Evolutionary conservation across 345 rosid genomes (phyloP), one percentile per base, ranked within the genome.

Genomic region (Euclidium syriacum): DNA sequence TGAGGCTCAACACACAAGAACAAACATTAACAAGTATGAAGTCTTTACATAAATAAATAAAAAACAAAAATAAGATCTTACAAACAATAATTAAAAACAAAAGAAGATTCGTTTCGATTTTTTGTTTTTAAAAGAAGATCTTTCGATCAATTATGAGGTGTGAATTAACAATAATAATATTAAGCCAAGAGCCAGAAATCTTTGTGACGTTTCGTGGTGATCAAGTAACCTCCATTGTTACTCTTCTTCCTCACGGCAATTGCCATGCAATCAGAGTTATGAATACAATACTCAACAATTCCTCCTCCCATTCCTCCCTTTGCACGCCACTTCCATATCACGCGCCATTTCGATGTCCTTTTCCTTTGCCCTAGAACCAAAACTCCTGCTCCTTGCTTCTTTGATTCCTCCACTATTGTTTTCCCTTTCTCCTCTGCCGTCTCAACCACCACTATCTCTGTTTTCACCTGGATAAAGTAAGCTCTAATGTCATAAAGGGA

Each of bases 121-220:
- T n/a, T n/a, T n/a, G n/a, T n/a, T n/a, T n/a, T n/a, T n/a, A 58
- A 38, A 0, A n/a, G 10, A 33, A 8, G 42, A 18, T 20, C n/a
- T 49, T 16, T 8, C 19, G 40, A 24, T 36, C 27, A 16, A 32
- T n/a, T n/a, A n/a, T 16, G 2, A 27, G 7, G 17, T 52, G 24
- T 18, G 26, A 29, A n/a, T n/a, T n/a, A n/a, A n/a, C 3, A 22
- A 9, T 5, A 40, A 71, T 15, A 33, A 38, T 12, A 57, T 25
- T 58, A 90, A 40, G 99, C 99, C 71, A 94, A 83, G 52, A 94
- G 96, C 99, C 99, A 90, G 78, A 94, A 94, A 72, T 94, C 99
- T 74, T 80, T 94, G 67, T 90, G 99, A 43, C 96, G 90, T 60
- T 87, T 94, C 4, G 99, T 94, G 75, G 96, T 94, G 73, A 94